Conservation (phyloP, 148 eudicot species). For the Silene uniflora region DNA sequence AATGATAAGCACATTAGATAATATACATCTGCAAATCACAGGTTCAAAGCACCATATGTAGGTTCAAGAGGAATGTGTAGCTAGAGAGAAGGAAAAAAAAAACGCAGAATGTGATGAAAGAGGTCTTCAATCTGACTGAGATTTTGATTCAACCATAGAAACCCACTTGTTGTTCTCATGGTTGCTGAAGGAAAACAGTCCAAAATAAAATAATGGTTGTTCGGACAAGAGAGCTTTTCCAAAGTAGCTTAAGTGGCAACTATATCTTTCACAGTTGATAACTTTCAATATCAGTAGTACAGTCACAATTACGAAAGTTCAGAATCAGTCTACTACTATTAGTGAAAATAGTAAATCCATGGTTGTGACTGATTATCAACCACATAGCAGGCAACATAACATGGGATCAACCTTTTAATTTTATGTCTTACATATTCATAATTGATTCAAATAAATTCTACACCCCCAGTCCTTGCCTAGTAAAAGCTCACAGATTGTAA, state of each 20-base stretch:
- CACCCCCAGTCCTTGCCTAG: neutral
- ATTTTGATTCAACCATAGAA: neutral
- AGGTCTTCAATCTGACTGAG: neutral
- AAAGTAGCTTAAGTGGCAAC: neutral
- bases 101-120: neutral
- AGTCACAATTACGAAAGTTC: neutral
- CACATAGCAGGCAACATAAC: neutral
- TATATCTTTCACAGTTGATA: neutral
- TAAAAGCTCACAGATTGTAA: neutral
- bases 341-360: too few relatives aligned
- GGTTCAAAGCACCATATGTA: neutral
- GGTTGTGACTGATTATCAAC: too few relatives aligned
- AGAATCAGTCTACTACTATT: neutral
- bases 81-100: neutral
- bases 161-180: neutral
- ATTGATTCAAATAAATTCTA: too few relatives aligned
- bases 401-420: neutral
- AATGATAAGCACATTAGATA: constrained; percentile 27
- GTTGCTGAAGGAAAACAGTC: neutral
- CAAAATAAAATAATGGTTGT: neutral
- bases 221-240: neutral
- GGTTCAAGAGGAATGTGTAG: neutral
- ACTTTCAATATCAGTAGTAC: neutral
- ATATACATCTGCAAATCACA: constrained; percentile 1
- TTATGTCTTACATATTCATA: neutral